These are phyloP conservation scores for Rosellinia necatrix DNA, from an alignment of 2,329 filamentous ascomycete genomes.

Conservation along the genomic window DNA sequence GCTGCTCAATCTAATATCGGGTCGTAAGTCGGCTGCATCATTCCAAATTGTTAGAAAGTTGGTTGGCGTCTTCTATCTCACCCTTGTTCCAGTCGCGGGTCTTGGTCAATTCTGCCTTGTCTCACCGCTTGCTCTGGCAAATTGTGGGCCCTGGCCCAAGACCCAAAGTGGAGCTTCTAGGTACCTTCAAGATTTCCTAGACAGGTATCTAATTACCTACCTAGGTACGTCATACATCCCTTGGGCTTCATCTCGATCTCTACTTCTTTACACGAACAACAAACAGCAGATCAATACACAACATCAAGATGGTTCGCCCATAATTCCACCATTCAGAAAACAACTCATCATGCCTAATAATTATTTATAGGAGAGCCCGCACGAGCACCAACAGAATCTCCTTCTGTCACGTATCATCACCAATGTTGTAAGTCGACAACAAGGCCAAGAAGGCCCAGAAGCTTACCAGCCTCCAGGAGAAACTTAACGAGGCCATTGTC, in stretches of 20 bases:
- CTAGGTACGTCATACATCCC: not conserved
- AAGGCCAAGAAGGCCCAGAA: not conserved
- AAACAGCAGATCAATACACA: not conserved
- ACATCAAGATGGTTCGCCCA: constrained; percentile 32
- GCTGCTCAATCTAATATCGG: not conserved
- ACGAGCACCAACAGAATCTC: constrained; percentile 95
- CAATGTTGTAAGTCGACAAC: constrained; percentile 76
- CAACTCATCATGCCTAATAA: constrained; percentile 17
- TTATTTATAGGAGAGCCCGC: constrained; percentile 78
- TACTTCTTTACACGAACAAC: not conserved
- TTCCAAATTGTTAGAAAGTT: not conserved
- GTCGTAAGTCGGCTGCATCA: not conserved
- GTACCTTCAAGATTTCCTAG: not conserved
- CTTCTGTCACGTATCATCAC: constrained; percentile 94
- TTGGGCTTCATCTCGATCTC: not conserved
- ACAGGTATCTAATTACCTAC: no score
- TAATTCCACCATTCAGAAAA: not conserved
- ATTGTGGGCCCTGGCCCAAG: no score
- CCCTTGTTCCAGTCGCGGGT: no score
- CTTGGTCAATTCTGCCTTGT: constrained; percentile 6
- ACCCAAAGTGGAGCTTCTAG: no score
- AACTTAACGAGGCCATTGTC: constrained; percentile 92
- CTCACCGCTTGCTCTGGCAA: constrained; percentile 1
- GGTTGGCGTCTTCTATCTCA: not conserved
- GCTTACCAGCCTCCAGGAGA: constrained; percentile 67